Evolutionary conservation across 2,329 filamentous ascomycete genomes (phyloP).

Genomic region (Ophiostoma populinum): DNA sequence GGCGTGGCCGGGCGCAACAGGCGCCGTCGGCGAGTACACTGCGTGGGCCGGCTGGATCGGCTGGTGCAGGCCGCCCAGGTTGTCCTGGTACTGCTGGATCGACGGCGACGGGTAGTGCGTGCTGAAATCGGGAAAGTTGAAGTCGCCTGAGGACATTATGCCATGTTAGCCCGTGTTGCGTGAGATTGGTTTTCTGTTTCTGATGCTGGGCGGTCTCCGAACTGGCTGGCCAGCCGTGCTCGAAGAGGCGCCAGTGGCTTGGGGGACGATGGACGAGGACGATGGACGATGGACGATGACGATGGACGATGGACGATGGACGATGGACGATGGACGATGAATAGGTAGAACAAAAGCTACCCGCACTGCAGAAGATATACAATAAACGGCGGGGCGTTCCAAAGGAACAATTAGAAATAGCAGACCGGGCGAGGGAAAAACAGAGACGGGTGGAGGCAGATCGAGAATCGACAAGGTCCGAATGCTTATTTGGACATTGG

Average conservation of each 20-base stretch:
- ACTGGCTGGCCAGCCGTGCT: conserved; percentile 6
- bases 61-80: conserved; percentile 22
- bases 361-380: too few species aligned
- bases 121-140: conserved; percentile 37
- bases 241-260: conserved; percentile 10
- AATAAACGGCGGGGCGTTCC: not conserved
- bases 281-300: not conserved
- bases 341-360: too few species aligned
- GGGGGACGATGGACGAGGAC: too few species aligned
- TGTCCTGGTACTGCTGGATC: conserved; percentile 27
- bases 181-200: not conserved
- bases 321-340: too few species aligned
- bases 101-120: conserved; percentile 33
- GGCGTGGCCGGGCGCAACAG: conserved; percentile 17
- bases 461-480: not conserved
- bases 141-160: conserved; percentile 37
- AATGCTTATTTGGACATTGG: too few species aligned
- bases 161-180: conserved; percentile 21
- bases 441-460: not conserved
- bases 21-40: conserved; percentile 20
- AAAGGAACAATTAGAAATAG: too few species aligned
- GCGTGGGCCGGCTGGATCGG: conserved; percentile 36
- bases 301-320: too few species aligned
- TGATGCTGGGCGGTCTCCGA: too few species aligned
- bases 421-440: not conserved